A percentile compares a stretch with the other conserved stretches of the same genome.
Evolutionary conservation across 768 basidiomycete species (phyloP).

Genomic region (Mycena galericulata): DNA sequence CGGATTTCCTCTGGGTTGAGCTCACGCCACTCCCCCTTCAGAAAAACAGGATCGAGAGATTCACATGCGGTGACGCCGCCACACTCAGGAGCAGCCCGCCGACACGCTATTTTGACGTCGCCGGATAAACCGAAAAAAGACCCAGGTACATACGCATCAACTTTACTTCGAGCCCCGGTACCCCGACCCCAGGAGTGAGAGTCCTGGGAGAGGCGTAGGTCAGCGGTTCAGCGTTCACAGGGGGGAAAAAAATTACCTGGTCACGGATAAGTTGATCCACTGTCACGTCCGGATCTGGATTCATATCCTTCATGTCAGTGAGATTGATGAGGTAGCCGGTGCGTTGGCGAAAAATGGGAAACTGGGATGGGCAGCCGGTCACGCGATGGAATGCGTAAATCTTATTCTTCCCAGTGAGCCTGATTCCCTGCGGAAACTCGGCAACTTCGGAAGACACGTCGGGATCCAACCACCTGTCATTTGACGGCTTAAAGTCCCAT

Average conservation of each 20-base stretch:
- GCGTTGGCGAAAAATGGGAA: neutral
- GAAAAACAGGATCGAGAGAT: slow-evolving; percentile 15
- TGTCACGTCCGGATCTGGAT: slow-evolving; percentile 7
- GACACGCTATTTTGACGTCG: slow-evolving; percentile 10
- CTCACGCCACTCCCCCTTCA: slow-evolving; percentile 9
- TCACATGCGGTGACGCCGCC: slow-evolving; percentile 11
- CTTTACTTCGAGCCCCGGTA: neutral
- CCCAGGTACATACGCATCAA: slow-evolving; percentile 5
- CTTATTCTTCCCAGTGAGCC: slow-evolving; percentile 2
- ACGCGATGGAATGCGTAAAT: slow-evolving; percentile 16
- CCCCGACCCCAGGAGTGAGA: slow-evolving; percentile 16
- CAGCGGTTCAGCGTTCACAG: neutral
- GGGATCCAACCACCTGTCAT: neutral
- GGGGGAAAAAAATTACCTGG: neutral
- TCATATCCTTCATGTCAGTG: neutral
- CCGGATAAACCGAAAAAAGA: slow-evolving; percentile 13
- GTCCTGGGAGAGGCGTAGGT: neutral
- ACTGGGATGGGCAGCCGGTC: too few species aligned
- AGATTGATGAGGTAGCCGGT: slow-evolving; percentile 12
- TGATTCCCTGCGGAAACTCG: slow-evolving; percentile 11
- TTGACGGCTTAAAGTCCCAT: neutral
- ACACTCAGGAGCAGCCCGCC: slow-evolving; percentile 13
- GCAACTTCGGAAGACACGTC: neutral
- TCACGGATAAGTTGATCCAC: slow-evolving; percentile 19
- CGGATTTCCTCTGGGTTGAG: slow-evolving; percentile 4